A percentile compares a stretch with the other conserved stretches of the same genome.
These are phyloP conservation scores for Alternaria brassicicola DNA, from an alignment of 2,329 filamentous ascomycete genomes.

Conservation along the genomic window DNA sequence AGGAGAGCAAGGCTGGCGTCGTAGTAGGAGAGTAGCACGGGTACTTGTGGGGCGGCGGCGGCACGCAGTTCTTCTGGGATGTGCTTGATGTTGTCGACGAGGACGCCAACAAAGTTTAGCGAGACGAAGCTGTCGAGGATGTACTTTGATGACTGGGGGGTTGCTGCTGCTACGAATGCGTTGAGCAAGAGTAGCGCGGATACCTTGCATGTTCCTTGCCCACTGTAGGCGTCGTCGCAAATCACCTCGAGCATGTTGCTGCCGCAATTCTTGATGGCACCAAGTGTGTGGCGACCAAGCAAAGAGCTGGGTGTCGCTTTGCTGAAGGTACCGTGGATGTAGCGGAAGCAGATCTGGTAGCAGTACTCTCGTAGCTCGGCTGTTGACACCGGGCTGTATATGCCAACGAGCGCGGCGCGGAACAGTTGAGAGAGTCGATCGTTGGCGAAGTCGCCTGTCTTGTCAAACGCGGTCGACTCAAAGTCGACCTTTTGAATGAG, in stretches of 20 bases:
- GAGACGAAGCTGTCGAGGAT: conserved; percentile 80
- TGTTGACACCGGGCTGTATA: conserved; percentile 73
- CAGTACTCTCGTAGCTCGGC: conserved; percentile 79
- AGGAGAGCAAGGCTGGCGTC: conserved; percentile 82
- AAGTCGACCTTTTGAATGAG: conserved; percentile 75
- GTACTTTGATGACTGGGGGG: conserved; percentile 71
- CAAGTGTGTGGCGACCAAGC: conserved; percentile 59
- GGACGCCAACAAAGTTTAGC: conserved; percentile 87
- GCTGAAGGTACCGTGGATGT: conserved; percentile 71
- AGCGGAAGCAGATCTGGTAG: conserved; percentile 90
- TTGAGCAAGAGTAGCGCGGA: conserved; percentile 86
- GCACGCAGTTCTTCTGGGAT: conserved; percentile 69
- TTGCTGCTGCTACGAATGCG: conserved; percentile 74
- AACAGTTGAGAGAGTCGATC: conserved; percentile 93
- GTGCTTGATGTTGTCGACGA: conserved; percentile 84
- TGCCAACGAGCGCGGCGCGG: conserved; percentile 80
- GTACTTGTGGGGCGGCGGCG: conserved; percentile 55
- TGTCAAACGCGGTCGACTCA: conserved; percentile 52
- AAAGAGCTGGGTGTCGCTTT: conserved; percentile 47
- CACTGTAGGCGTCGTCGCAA: conserved; percentile 91
- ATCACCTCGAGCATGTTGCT: conserved; percentile 82
- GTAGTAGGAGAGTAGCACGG: conserved; percentile 64
- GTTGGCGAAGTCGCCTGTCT: conserved; percentile 73
- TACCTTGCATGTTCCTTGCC: conserved; percentile 80
- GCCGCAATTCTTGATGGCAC: conserved; percentile 79